Base-by-base conservation (phyloP, 2,329 filamentous ascomycete genomes). In the Orbilia brochopaga region DNA sequence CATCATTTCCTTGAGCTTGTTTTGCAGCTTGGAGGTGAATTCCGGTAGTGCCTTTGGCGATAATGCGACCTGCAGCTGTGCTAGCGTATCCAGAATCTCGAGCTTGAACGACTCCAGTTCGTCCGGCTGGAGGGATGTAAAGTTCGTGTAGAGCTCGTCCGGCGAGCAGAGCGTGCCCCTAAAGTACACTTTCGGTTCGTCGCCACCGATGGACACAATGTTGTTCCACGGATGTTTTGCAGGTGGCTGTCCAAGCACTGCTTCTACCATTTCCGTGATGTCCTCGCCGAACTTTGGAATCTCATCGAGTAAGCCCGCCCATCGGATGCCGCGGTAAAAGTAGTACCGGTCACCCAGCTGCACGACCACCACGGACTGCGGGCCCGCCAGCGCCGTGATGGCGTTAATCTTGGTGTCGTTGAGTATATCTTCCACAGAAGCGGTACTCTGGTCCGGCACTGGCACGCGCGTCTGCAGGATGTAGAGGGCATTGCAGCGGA, bases 401-500 rank as follows among this genome's bases (percentile, higher is more conserved):
- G 76, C 76, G 61, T 77, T 77, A 70, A 77, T 74, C 35, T 77
- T 77, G 27, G 70, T 63, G 1, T 69, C 63, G 44, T 77, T 69
- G 5, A 77, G 46, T 0, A 76, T 35, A 51, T 67, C 48, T 8
- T 74, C 51, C 42, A 76, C 69, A 2, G 75, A 32, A 13, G 64
- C 44, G 37, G 40, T 69, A 24, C n/a, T 64, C 37, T 67, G 62
- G 6, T 58, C 23, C 4, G 51, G 62, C 10, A 73, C 24, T 1
- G 73, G 56, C 8, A 21, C 61, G 1, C 73, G 44, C 37, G 74
- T 63, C 53, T 72, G 74, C n/a, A 76, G 59, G 56, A 77, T 74
- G 58, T 76, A 78, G 17, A 78, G 63, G 1, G 75, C 77, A 69
- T 78, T 78, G 35, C 78, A 75, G 63, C 77, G 72, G 23, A 74